Percentiles rank a stretch among this genome's conserved stretches.
phyloP scores from a whole-genome alignment of 192 early-diverging fungal species.

The Podila clonocystis region DNA sequence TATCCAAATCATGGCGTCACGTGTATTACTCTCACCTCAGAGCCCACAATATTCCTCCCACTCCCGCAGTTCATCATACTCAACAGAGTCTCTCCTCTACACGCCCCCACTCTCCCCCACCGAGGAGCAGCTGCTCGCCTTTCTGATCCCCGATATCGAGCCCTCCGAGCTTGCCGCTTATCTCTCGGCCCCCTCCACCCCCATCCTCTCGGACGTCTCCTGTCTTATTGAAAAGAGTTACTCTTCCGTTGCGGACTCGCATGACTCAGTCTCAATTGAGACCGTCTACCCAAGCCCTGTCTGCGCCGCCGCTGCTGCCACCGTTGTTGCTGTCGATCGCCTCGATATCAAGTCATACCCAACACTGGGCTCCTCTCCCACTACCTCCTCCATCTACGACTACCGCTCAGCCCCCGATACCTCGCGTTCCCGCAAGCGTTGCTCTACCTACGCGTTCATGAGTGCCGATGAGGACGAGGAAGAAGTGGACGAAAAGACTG shows the following conservation, averaged over 20 bases:
- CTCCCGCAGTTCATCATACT: constrained; percentile 7
- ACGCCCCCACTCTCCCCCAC: constrained; percentile 46
- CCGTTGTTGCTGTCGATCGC: constrained; percentile 40
- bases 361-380: constrained; percentile 2
- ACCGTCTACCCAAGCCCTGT: constrained; percentile 50
- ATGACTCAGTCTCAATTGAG: constrained; percentile 1
- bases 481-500: constrained; percentile 6
- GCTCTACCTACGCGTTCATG: constrained; percentile 41
- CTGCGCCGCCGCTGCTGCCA: constrained; percentile 46
- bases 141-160: constrained; percentile 49
- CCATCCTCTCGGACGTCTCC: constrained; percentile 38
- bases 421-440: constrained; percentile 16
- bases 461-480: constrained; percentile 24
- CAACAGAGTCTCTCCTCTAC: constrained; percentile 34
- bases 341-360: constrained; percentile 14
- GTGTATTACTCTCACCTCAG: too few species aligned
- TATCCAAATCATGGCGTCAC: too few species aligned
- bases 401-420: neutral
- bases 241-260: neutral
- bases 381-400: neutral
- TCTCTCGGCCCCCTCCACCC: constrained; percentile 38
- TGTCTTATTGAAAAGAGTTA: constrained; percentile 31
- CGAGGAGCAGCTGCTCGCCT: constrained; percentile 45
- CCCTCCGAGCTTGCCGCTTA: constrained; percentile 47
- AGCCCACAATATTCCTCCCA: constrained; percentile 6